These are phyloP conservation scores for Wallacemonas rigidus DNA, from an alignment of 208 protist species.

Conservation along the genomic window DNA sequence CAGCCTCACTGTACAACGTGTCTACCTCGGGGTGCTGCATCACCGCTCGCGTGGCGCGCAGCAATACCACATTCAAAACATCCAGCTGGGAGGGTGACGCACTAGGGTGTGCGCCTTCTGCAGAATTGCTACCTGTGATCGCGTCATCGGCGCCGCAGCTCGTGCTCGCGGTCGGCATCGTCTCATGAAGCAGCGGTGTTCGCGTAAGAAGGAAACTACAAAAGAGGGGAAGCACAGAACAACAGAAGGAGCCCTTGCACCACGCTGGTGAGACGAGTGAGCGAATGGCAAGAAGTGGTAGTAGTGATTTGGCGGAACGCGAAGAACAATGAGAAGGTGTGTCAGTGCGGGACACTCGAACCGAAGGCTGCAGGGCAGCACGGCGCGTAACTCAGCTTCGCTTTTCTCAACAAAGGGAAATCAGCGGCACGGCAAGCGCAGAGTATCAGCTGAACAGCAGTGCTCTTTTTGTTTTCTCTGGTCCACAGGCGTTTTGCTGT, in stretches of 20 bases:
- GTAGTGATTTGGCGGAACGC: no score
- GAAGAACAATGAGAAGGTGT: no score
- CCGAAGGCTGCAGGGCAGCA: no score
- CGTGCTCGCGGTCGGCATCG: constrained; percentile 6
- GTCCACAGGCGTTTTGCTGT: no score
- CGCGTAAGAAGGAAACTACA: background rate
- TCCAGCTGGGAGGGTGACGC: constrained; percentile 4
- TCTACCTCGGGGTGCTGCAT: constrained; percentile 36
- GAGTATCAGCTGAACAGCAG: no score
- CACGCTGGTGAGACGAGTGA: no score
- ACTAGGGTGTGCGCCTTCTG: background rate
- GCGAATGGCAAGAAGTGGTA: no score
- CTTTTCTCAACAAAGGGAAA: no score
- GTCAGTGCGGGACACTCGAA: no score
- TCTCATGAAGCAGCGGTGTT: background rate
- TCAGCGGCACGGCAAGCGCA: no score
- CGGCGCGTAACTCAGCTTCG: no score
- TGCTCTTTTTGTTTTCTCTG: no score
- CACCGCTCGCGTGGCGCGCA: constrained; percentile 61
- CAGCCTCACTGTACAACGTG: constrained; percentile 17
- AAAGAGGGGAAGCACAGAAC: background rate
- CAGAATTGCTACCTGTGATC: background rate
- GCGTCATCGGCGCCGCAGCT: background rate
- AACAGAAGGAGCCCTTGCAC: background rate
- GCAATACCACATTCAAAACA: constrained; percentile 34